Percentiles rank a stretch among this genome's conserved stretches.
These are phyloP conservation scores for Coprinellus micaceus DNA, from an alignment of 768 basidiomycete species.

Conservation along the genomic window DNA sequence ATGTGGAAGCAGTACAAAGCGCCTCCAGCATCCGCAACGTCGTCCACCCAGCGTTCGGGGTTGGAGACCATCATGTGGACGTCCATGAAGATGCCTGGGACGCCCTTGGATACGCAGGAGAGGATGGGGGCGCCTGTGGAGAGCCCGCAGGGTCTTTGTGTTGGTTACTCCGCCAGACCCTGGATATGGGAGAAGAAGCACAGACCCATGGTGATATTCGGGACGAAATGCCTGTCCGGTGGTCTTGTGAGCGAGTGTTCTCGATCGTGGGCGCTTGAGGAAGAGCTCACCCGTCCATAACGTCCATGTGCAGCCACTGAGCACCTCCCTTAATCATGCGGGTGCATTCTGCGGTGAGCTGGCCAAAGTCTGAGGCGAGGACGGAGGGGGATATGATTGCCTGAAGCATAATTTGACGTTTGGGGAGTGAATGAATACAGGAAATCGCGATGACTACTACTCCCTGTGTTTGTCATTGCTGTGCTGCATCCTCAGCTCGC, in stretches of 20 bases:
- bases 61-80: constrained; percentile 99
- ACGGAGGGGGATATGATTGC: constrained; percentile 97
- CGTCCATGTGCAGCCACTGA: constrained; percentile 99
- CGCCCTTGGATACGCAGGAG: constrained; percentile 75
- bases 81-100: constrained; percentile 98
- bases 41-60: constrained; percentile 95
- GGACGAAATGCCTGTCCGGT: constrained; percentile 83
- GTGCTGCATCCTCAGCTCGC: neutral
- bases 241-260: constrained; percentile 10
- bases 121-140: constrained; percentile 80
- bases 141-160: neutral
- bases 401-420: constrained; percentile 57
- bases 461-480: neutral
- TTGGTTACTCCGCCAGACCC: neutral
- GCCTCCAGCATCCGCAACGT: constrained; percentile 94
- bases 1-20: constrained; percentile 95
- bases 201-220: constrained; percentile 96
- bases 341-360: constrained; percentile 91
- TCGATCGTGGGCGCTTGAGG: constrained; percentile 3
- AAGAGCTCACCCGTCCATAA: constrained; percentile 90
- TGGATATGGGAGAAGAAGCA: constrained; percentile 11
- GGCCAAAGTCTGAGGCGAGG: constrained; percentile 94
- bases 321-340: constrained; percentile 95
- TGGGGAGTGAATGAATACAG: neutral
- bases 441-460: constrained; percentile 4